Conservation (phyloP, 2,329 filamentous ascomycete genomes). For the Alternaria panax region DNA sequence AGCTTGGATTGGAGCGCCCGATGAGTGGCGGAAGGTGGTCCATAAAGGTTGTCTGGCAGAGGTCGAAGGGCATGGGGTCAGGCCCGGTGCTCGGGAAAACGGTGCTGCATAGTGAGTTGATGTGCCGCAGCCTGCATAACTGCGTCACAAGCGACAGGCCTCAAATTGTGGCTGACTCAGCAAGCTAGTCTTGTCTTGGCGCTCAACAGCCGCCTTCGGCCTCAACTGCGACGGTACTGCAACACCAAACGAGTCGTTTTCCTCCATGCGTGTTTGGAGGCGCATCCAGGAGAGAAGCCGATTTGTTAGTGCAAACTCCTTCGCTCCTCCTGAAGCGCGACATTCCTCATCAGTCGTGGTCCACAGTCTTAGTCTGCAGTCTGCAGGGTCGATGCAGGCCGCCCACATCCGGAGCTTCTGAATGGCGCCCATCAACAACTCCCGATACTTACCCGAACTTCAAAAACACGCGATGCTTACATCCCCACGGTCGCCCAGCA, state of each 20-base stretch:
- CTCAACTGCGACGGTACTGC: not conserved
- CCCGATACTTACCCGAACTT: not conserved
- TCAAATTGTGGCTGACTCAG: conserved; percentile 11
- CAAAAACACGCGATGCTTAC: not conserved
- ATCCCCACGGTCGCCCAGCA: conserved; percentile 5
- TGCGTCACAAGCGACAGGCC: conserved; percentile 14
- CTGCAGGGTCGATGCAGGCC: conserved; percentile 1
- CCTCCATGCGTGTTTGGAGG: conserved; percentile 1
- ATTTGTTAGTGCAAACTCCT: not conserved
- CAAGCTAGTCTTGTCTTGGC: conserved; percentile 4
- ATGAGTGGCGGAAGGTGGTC: conserved; percentile 5
- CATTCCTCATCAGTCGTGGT: not conserved
- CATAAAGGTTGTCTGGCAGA: conserved; percentile 12
- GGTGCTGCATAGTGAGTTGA: conserved; percentile 14
- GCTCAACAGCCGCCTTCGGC: conserved; percentile 7
- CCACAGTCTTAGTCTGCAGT: not conserved
- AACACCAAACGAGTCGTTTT: conserved; percentile 1
- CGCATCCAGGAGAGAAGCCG: not conserved
- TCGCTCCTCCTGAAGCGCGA: not conserved
- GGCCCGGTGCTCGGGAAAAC: conserved; percentile 16
- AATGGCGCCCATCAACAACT: not conserved
- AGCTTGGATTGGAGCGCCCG: conserved; percentile 4
- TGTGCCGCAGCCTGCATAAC: conserved; percentile 12
- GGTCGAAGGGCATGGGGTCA: conserved; percentile 12
- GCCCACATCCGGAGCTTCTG: conserved; percentile 2